Conservation (phyloP, 2,329 filamentous ascomycete species). For the Curvularia spicifera region DNA sequence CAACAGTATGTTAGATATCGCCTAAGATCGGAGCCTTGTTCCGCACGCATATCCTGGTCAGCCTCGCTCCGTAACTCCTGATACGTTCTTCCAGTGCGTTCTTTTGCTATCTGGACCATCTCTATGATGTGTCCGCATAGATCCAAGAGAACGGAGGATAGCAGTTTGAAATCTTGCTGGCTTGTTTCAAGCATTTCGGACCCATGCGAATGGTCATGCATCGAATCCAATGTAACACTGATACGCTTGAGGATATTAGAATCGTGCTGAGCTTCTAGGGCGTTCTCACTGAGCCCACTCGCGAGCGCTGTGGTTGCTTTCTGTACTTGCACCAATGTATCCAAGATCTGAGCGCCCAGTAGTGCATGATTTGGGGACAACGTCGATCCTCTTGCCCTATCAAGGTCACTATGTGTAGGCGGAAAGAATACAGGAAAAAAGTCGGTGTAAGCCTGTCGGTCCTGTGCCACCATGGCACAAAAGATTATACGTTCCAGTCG, state of each 20-base stretch:
- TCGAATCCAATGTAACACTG: slow-evolving; percentile 19
- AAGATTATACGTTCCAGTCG: slow-evolving; percentile 41
- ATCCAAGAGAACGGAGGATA: slow-evolving; percentile 34
- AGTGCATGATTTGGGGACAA: slow-evolving; percentile 18
- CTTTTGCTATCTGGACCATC: slow-evolving; percentile 30
- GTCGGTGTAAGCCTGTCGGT: slow-evolving; percentile 41
- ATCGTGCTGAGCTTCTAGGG: slow-evolving; percentile 23
- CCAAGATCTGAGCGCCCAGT: slow-evolving; percentile 24
- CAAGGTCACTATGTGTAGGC: slow-evolving; percentile 41
- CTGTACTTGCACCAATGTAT: slow-evolving; percentile 29
- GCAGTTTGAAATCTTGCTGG: slow-evolving; percentile 28
- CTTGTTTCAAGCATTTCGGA: slow-evolving; percentile 14
- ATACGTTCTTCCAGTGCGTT: slow-evolving; percentile 9
- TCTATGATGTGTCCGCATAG: slow-evolving; percentile 33
- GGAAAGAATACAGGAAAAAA: slow-evolving; percentile 44
- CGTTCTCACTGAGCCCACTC: slow-evolving; percentile 20
- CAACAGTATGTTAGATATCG: slow-evolving; percentile 30
- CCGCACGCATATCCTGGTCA: slow-evolving; percentile 29
- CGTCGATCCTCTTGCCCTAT: slow-evolving; percentile 22
- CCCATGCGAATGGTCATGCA: slow-evolving; percentile 23
- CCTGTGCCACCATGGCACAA: slow-evolving; percentile 33
- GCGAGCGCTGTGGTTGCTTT: slow-evolving; percentile 22
- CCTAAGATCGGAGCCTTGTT: slow-evolving; percentile 25
- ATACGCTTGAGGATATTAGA: slow-evolving; percentile 28
- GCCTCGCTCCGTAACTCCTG: slow-evolving; percentile 35